Percentiles rank a stretch among this genome's conserved stretches.
Conservation (phyloP, 306 rosid genomes). For the Lathyrus oleraceus region DNA sequence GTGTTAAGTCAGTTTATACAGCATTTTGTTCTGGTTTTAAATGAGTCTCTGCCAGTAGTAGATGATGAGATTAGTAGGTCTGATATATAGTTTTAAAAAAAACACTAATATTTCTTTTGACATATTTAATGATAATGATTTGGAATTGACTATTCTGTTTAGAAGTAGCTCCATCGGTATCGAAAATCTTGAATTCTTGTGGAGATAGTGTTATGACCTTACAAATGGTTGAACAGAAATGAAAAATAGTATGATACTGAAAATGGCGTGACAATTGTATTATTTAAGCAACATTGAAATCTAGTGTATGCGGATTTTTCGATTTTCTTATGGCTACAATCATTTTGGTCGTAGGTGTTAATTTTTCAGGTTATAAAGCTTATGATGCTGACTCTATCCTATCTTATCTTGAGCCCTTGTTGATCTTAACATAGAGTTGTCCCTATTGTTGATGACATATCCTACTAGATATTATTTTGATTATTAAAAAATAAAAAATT, state of each 20-base stretch:
- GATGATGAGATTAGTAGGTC: no score
- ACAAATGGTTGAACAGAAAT: slow-evolving; percentile 7
- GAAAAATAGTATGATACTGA: background rate
- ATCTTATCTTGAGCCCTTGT: background rate
- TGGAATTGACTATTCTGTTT: background rate
- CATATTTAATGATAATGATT: background rate
- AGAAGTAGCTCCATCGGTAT: slow-evolving; percentile 4
- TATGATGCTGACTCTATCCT: slow-evolving; percentile 8
- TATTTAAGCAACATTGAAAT: slow-evolving; percentile 2
- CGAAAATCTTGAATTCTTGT: slow-evolving; percentile 13
- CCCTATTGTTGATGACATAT: slow-evolving; percentile 25
- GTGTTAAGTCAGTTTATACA: no score
- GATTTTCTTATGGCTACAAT: slow-evolving; percentile 11
- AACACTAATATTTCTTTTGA: background rate
- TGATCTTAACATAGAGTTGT: slow-evolving; percentile 8
- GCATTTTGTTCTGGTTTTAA: no score
- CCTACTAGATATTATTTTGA: no score
- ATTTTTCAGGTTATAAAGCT: slow-evolving; percentile 1
- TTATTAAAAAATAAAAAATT: no score
- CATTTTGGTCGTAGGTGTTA: slow-evolving; percentile 11
- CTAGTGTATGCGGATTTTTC: slow-evolving; percentile 5
- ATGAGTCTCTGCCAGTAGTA: no score
- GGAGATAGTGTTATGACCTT: background rate
- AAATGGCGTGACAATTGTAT: slow-evolving; percentile 25
- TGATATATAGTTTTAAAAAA: no score